A percentile compares a stretch with the other conserved stretches of the same genome.
phyloP scores from a whole-genome alignment of 1,284 basidiomycete species.

The Taiwanofungus camphoratus region DNA sequence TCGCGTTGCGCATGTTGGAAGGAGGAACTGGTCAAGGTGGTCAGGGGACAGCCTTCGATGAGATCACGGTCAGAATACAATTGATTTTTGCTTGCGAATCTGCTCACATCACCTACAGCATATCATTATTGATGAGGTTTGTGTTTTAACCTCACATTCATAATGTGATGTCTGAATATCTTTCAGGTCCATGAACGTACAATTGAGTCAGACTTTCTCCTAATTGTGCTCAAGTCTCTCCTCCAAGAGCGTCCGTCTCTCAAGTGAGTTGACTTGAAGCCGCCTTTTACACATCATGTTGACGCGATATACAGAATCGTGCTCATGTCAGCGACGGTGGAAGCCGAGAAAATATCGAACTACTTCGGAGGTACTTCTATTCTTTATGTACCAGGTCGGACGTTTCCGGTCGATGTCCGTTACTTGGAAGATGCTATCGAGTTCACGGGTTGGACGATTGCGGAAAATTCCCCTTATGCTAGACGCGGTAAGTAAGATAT shows the following conservation, averaged over 20 bases:
- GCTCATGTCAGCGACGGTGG: constrained; percentile 97
- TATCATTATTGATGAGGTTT: constrained; percentile 84
- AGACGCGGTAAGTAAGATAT: constrained; percentile 42
- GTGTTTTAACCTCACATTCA: constrained; percentile 10
- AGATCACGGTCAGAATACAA: constrained; percentile 69
- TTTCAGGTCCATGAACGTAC: constrained; percentile 81
- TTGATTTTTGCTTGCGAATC: constrained; percentile 1
- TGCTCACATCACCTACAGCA: constrained; percentile 40
- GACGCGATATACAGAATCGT: constrained; percentile 59
- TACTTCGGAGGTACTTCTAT: constrained; percentile 92
- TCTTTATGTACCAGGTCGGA: constrained; percentile 90
- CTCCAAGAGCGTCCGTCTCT: constrained; percentile 76
- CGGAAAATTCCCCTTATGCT: constrained; percentile 84
- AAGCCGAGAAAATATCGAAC: constrained; percentile 89
- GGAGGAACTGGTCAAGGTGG: constrained; percentile 61
- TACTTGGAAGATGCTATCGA: constrained; percentile 95
- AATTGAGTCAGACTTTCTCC: constrained; percentile 96
- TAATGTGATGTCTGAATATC: neutral
- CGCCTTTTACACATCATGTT: neutral
- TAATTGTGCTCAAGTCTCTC: constrained; percentile 93
- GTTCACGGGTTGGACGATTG: constrained; percentile 78
- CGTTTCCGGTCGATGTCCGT: constrained; percentile 87
- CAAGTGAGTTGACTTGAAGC: constrained; percentile 45
- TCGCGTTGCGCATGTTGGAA: constrained; percentile 96
- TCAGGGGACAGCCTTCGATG: constrained; percentile 80